Evolutionary conservation across 768 basidiomycete genomes (phyloP).

Genomic region (Tylopilus vinaceipallidus): DNA sequence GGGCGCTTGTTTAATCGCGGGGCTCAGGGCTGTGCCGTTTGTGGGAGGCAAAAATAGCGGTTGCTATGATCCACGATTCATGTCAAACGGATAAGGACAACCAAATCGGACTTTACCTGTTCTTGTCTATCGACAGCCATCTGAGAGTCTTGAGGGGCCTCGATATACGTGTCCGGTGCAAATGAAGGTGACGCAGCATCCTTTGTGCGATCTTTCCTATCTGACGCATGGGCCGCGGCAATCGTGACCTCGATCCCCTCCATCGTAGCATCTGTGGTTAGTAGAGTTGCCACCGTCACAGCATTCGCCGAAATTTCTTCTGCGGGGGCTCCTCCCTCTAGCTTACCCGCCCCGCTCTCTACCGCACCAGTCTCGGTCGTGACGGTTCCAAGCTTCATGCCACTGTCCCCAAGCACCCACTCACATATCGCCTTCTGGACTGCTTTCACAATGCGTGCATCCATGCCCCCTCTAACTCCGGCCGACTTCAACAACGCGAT

Average conservation of each 20-base stretch:
- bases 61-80: conserved; percentile 9
- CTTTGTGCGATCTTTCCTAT: neutral
- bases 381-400: conserved; percentile 7
- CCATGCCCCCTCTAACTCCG: conserved; percentile 38
- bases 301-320: too few relatives aligned
- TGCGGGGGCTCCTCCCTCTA: neutral
- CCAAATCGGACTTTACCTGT: conserved; percentile 20
- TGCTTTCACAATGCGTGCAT: conserved; percentile 36
- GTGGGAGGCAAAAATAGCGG: neutral
- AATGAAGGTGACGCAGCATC: neutral
- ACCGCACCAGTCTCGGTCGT: neutral
- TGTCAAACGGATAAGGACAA: neutral
- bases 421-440: conserved; percentile 31
- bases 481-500: conserved; percentile 31
- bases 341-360: neutral
- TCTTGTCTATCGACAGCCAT: conserved; percentile 19
- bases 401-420: conserved; percentile 26
- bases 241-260: conserved; percentile 13
- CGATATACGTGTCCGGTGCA: conserved; percentile 1
- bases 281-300: neutral
- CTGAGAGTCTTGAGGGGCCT: conserved; percentile 1
- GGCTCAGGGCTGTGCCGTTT: conserved; percentile 5
- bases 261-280: conserved; percentile 15
- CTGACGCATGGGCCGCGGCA: neutral
- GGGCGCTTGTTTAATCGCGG: conserved; percentile 11